Base-by-base conservation (phyloP, 2,329 filamentous ascomycete genomes). In the Penicillium crustosum region DNA sequence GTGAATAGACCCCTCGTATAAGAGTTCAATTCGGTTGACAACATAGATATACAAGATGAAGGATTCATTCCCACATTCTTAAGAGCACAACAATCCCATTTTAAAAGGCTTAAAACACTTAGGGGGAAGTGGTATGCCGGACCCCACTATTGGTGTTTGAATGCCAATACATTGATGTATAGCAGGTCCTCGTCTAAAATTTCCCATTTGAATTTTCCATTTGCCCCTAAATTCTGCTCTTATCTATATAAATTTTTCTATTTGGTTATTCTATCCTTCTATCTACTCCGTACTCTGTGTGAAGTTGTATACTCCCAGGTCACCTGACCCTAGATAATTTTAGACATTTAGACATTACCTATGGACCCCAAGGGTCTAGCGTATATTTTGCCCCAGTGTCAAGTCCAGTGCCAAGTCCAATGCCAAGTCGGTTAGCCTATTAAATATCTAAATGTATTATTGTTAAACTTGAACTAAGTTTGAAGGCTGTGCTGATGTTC, bases 51-150 rank as follows among this genome's bases (percentile, higher is more conserved):
- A 36, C 29, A 12, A 31, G 10, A 31, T 31, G 12, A 13, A 44
- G 17, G 43, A 27, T 43, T 58, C 47, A 62, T 59, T 64, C 62
- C 45, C 53, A 53, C 62, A 64, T 64, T 64, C 60, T 53, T 56
- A 36, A 31, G 25, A 53, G 5, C 42, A 45, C 17, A 55, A 55
- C 36, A 56, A 23, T n/a, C n/a, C 19, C 21, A 19, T 35, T 35
- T 25, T 21, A 21, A 17, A 49, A 49, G 52, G 52, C 52, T 54
- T 49, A 35, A 54, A 41, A 49, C 36, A 35, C 9, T 21, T 27
- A 21, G 25, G 53, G 47, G 48, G 39, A 2, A 2, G 3, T 25
- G 48, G 48, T n/a, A 56, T 56, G 48, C 5, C 43, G 1, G 10
- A 29, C 43, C 15, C 43, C 49, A 41, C 49, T 50, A 44, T 13